Evolutionary conservation across 495 filamentous ascomycete genomes (phyloP).

Genomic region (Hypoxylon rickii): DNA sequence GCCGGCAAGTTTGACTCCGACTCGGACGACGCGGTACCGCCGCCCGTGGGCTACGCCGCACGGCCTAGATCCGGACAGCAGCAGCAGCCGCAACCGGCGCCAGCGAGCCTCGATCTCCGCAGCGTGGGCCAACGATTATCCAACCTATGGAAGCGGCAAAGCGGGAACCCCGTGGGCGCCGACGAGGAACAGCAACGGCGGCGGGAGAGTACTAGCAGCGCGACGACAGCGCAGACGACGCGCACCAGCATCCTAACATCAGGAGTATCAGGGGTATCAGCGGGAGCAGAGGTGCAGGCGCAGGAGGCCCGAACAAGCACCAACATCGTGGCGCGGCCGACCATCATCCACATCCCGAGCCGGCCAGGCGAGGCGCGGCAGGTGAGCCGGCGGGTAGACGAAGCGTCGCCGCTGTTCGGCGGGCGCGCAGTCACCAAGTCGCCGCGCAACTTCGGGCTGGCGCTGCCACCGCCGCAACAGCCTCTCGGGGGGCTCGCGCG

Average conservation of each 20-base stretch:
- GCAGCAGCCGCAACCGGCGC: not conserved
- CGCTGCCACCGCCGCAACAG: slow-evolving; percentile 3
- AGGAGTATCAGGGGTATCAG: slow-evolving; percentile 32
- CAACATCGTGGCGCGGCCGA: slow-evolving; percentile 36
- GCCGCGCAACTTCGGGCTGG: slow-evolving; percentile 26
- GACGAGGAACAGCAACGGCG: too few species aligned
- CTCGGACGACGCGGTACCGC: slow-evolving; percentile 23
- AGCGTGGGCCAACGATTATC: slow-evolving; percentile 30
- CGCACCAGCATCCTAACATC: slow-evolving; percentile 38
- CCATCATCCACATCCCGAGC: slow-evolving; percentile 41
- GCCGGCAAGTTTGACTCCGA: slow-evolving; percentile 19
- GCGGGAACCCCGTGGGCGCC: slow-evolving; percentile 3
- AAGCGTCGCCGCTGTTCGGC: slow-evolving; percentile 27
- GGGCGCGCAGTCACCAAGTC: slow-evolving; percentile 29
- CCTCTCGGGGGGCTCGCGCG: slow-evolving; percentile 1
- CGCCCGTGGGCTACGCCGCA: slow-evolving; percentile 19
- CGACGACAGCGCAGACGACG: slow-evolving; percentile 30
- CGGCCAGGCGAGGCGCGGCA: slow-evolving; percentile 34
- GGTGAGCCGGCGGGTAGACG: slow-evolving; percentile 27
- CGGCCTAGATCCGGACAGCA: slow-evolving; percentile 21
- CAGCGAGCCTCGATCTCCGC: slow-evolving; percentile 5
- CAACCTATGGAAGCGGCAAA: slow-evolving; percentile 32
- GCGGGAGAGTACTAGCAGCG: slow-evolving; percentile 28
- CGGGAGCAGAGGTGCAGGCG: slow-evolving; percentile 28
- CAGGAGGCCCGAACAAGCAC: slow-evolving; percentile 35